These are phyloP conservation scores for Kondoa subrosea DNA, from an alignment of 768 basidiomycete genomes.

Conservation along the genomic window DNA sequence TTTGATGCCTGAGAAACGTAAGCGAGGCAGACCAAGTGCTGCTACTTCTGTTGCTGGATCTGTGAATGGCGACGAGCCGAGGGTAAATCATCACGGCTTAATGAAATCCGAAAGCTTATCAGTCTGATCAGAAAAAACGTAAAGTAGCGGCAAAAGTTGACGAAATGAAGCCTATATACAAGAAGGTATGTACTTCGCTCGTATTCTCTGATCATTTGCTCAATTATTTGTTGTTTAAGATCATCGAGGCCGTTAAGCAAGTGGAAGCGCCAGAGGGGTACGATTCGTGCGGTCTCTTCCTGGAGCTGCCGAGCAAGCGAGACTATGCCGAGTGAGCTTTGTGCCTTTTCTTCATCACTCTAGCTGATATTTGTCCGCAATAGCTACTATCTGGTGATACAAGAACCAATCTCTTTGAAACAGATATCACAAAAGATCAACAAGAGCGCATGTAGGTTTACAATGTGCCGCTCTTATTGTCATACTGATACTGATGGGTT, in stretches of 20 bases:
- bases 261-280: slow-evolving; percentile 40
- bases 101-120: not conserved
- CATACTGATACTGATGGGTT: no score
- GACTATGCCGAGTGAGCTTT: slow-evolving; percentile 32
- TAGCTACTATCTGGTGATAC: slow-evolving; percentile 80
- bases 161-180: slow-evolving; percentile 66
- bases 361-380: not conserved
- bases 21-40: slow-evolving; percentile 29
- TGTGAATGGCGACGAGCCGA: slow-evolving; percentile 49
- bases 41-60: slow-evolving; percentile 66
- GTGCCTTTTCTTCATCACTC: slow-evolving; percentile 35
- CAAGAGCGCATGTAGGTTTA: slow-evolving; percentile 21
- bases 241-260: slow-evolving; percentile 15
- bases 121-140: not conserved
- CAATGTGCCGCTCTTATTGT: slow-evolving; percentile 9
- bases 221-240: not conserved
- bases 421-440: slow-evolving; percentile 52
- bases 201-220: not conserved
- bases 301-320: slow-evolving; percentile 57
- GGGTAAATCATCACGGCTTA: slow-evolving; percentile 42
- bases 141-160: slow-evolving; percentile 31
- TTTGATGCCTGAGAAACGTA: slow-evolving; percentile 21
- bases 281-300: slow-evolving; percentile 71
- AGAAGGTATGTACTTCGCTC: slow-evolving; percentile 32
- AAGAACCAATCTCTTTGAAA: slow-evolving; percentile 69